These are phyloP conservation scores for Trichoderma sp. DNA, from an alignment of 2,329 filamentous ascomycete genomes.

Conservation along the genomic window DNA sequence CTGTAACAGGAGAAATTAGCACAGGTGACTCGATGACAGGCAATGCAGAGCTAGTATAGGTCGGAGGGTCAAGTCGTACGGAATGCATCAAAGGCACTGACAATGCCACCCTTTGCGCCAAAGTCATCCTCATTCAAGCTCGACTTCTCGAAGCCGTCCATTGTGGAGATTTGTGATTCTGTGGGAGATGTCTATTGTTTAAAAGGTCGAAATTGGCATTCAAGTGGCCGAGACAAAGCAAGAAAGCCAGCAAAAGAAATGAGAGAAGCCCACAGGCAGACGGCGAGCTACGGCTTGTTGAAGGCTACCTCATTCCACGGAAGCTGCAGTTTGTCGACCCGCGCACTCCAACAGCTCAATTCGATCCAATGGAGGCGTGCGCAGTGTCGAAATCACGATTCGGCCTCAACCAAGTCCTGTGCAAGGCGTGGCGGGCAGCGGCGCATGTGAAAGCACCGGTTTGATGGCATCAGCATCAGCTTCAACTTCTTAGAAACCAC, in stretches of 20 bases:
- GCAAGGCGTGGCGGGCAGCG: conserved; percentile 8
- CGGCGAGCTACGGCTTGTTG: not conserved
- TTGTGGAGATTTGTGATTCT: conserved; percentile 33
- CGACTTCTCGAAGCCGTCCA: conserved; percentile 77
- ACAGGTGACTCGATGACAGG: not conserved
- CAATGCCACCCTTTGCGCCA: conserved; percentile 66
- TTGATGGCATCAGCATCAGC: not conserved
- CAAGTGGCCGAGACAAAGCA: not conserved
- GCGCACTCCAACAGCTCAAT: not conserved
- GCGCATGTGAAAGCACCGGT: conserved; percentile 15
- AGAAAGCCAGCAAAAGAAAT: not conserved
- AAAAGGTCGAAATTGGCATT: not conserved
- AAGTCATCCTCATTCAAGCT: conserved; percentile 73
- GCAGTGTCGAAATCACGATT: not conserved
- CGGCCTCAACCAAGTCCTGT: not conserved
- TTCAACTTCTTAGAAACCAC: not conserved
- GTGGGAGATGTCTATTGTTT: not conserved
- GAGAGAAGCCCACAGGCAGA: not conserved
- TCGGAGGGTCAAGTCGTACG: conserved; percentile 55
- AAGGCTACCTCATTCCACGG: conserved; percentile 14
- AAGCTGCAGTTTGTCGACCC: not conserved
- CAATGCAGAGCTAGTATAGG: not conserved
- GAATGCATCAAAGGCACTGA: conserved; percentile 95
- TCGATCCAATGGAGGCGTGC: not conserved
- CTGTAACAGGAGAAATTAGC: conserved; percentile 45